These are phyloP conservation scores for Solanum infundibuliforme DNA, from an alignment of 257 asterid genomes.

Conservation along the genomic window DNA sequence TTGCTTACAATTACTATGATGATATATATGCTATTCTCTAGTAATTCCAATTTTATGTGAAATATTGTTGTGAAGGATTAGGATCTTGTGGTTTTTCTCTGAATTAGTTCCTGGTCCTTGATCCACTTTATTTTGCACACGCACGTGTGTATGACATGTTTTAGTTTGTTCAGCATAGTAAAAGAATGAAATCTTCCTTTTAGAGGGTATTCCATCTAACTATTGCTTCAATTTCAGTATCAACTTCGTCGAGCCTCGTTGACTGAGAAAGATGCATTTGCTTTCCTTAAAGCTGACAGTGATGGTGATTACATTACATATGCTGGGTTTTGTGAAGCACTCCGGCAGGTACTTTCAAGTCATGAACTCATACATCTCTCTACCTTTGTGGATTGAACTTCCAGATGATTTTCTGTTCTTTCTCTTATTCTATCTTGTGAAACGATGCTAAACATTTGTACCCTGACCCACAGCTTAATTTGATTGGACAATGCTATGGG, in stretches of 20 bases:
- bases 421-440: background rate
- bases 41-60: background rate
- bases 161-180: background rate
- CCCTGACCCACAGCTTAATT: conserved; percentile 52
- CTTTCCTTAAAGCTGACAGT: conserved; percentile 72
- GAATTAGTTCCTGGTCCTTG: background rate
- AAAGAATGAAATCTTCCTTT: background rate
- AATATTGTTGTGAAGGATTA: background rate
- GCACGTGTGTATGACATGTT: background rate
- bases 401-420: background rate
- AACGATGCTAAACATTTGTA: background rate
- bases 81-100: background rate
- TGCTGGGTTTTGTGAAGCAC: conserved; percentile 78
- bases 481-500: conserved; percentile 84
- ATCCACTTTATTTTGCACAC: background rate
- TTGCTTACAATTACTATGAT: background rate
- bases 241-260: conserved; percentile 78
- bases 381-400: background rate
- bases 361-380: background rate
- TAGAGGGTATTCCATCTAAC: background rate
- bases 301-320: conserved; percentile 68
- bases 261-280: conserved; percentile 77
- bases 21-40: background rate
- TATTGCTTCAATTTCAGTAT: conserved; percentile 43
- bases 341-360: conserved; percentile 48